phyloP scores from a whole-genome alignment of 2,329 filamentous ascomycete genomes.

The Aspergillus carbonarius region DNA sequence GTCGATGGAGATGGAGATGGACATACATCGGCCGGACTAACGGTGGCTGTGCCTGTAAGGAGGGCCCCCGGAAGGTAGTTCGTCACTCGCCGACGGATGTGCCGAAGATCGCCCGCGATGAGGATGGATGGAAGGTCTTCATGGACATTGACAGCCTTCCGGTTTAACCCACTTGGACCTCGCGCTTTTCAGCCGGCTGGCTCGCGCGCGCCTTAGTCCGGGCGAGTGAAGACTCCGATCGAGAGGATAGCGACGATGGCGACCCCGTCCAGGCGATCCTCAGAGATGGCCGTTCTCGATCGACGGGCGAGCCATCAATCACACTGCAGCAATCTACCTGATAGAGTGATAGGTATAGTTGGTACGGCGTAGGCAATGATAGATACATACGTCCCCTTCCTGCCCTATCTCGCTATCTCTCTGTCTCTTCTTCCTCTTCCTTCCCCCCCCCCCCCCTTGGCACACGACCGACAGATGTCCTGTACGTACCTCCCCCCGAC shows the following conservation, averaged over 20 bases:
- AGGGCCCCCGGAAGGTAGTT: background rate
- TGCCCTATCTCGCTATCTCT: background rate
- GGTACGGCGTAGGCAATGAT: background rate
- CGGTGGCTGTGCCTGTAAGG: constrained; percentile 19
- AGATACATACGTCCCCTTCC: background rate
- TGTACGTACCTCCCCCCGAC: background rate
- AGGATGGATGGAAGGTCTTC: background rate
- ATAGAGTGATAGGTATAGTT: background rate
- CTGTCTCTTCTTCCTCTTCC: background rate
- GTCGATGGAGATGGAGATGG: too few species aligned
- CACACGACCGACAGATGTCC: background rate
- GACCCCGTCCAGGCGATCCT: background rate
- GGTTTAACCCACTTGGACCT: background rate
- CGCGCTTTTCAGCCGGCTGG: background rate
- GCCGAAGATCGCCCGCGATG: too few species aligned
- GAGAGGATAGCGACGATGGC: background rate
- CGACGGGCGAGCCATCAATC: background rate
- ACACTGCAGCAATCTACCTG: background rate
- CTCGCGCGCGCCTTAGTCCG: too few species aligned
- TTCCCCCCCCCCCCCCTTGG: too few species aligned
- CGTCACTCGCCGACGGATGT: background rate
- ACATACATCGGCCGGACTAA: constrained; percentile 2
- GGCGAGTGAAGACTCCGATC: background rate
- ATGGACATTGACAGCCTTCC: background rate
- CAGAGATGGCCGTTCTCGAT: background rate